Evolutionary conservation across 2,329 filamentous ascomycete species (phyloP), one percentile per base, ranked within the genome.

Genomic region (Xylaria sp.): DNA sequence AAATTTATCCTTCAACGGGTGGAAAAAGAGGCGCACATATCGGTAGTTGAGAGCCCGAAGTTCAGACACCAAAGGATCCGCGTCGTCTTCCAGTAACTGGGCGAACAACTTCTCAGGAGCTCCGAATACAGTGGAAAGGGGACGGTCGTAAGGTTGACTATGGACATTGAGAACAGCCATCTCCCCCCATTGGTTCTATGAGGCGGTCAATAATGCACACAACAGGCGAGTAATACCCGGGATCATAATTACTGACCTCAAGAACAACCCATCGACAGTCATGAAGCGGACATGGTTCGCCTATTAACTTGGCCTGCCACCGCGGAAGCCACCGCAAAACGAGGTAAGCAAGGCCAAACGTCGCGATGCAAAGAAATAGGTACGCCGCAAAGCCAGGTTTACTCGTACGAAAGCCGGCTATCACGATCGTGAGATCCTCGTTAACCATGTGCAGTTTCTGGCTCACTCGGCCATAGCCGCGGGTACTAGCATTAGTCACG

Each of bases 391-490:
- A 89, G 1, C 94, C 91, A 13, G 85, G 56, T 3, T 74, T 71
- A 59, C 88, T 93, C 2, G 92, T 97, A 45, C 82, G 85, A 72
- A 97, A 99, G 0, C 94, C 94, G 20, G 93, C 91, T 67, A 97
- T 86, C 22, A 92, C 93, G 64, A 97, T 92, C 1, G 92, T 97
- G 60, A 99, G 78, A 71, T 99, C 94, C 72, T 99, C 94, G 39
- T 91, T 96, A 54, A 86, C 80, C 73, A 99, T 92, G 72, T 97
- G 94, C 20, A 97, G 82, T 74, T 97, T 97, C 72, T 99, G 94
- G 65, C 83, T 95, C 22, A 83, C 78, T 52, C 90, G 85, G 39
- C 85, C 84, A 9, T 82, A 83, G 39, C 76, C 77, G 45, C 81
- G 83, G 58, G 80, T 79, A 66, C 89, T 91, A 24, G 78, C 80